Evolutionary conservation across 139 green algal species (phyloP).

Genomic region (Mychonastes homosphaera): DNA sequence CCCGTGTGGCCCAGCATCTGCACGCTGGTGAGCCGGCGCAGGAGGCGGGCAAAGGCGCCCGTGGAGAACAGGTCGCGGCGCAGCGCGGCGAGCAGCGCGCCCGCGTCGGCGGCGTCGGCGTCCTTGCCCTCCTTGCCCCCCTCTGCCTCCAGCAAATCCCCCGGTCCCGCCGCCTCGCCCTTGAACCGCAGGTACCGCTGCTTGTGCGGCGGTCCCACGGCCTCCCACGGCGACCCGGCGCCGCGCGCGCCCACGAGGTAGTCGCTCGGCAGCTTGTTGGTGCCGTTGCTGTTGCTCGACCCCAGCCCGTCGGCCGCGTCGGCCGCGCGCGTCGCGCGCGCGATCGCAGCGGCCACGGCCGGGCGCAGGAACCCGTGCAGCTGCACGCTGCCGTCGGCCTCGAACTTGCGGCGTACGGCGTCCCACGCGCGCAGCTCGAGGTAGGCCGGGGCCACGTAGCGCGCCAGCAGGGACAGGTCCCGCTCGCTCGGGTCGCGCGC

Average conservation of each 20-base stretch:
- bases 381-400: slow-evolving; percentile 61
- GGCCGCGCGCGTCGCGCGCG: slow-evolving; percentile 16
- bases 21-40: slow-evolving; percentile 48
- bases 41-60: slow-evolving; percentile 47
- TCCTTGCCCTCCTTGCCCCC: too few relatives aligned
- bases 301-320: slow-evolving; percentile 44
- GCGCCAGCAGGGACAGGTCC: slow-evolving; percentile 40
- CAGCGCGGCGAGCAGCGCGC: slow-evolving; percentile 23
- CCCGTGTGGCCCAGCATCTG: slow-evolving; percentile 25
- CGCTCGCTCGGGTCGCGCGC: slow-evolving; percentile 22
- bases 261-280: slow-evolving; percentile 18
- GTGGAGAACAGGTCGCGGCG: slow-evolving; percentile 37
- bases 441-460: slow-evolving; percentile 68
- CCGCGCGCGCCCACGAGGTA: neutral
- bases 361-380: slow-evolving; percentile 51
- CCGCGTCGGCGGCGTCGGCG: neutral
- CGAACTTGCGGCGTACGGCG: slow-evolving; percentile 35
- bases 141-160: slow-evolving; percentile 2
- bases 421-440: slow-evolving; percentile 27
- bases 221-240: slow-evolving; percentile 18
- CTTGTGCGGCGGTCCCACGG: slow-evolving; percentile 66
- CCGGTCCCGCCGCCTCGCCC: slow-evolving; percentile 2
- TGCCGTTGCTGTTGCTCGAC: slow-evolving; percentile 15
- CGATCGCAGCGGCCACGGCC: slow-evolving; percentile 15
- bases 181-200: slow-evolving; percentile 64